Evolutionary conservation across 768 basidiomycete species (phyloP), one percentile per base, ranked within the genome.

Genomic region (Suillus americanus): DNA sequence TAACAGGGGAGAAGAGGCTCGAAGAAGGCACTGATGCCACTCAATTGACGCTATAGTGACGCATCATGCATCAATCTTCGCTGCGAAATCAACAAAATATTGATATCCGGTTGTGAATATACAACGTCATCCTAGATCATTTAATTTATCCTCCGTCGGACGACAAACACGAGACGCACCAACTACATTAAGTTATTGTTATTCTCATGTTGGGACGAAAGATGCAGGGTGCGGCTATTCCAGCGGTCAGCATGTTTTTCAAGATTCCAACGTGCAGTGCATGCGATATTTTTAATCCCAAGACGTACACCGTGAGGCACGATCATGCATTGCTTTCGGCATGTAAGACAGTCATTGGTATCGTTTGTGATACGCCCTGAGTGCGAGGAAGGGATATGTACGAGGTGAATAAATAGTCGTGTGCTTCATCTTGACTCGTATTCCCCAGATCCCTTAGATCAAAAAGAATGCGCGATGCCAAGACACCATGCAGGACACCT

Each of bases 381-480:
- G 53, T 43, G 28, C 41, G 38, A 25, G 65, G 46, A 41, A 40
- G 16, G 10, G 40, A 28, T 41, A 40, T 41, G 20, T 20, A 13
- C 7, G 57, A 41, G 57, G 25, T 41, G 25, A 28, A 41, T 20
- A 41, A 28, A 28, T 3, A 40, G 25, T 20, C 3, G 6, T 41
- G 10, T 8, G 28, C 57, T 30, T 41, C 57, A 30, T 16, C 12
- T 40, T 28, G 57, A 14, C 9, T 25, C 9, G 64, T 45, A 18
- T 10, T 2, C 8, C 28, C 16, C 16, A 28, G 8, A 8, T 41
- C 14, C 20, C 55, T 61, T 40, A 67, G 55, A 23, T 62, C 54
- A 37, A 67, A 67, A 10, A 67, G 61, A 37, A 67, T 60, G 13
- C 66, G 61, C 8, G 66, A 67, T 18, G 66, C 66, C 43, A 67